Conservation (phyloP, 2,329 filamentous ascomycete genomes). For the Colletotrichum nymphaeae region DNA sequence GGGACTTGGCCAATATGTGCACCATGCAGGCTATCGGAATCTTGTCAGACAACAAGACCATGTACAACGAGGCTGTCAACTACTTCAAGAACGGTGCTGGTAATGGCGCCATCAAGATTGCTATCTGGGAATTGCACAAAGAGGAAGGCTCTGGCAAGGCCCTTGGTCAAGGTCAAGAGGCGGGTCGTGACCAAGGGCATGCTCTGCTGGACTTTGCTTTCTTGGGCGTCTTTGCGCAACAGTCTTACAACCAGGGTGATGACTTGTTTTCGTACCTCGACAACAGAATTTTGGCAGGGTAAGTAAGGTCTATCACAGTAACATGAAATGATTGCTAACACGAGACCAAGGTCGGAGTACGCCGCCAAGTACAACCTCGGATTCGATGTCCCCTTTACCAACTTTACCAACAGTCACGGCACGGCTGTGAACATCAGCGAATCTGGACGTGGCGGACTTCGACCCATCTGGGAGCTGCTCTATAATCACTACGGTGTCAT, state of each 20-base stretch:
- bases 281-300: constrained; percentile 51
- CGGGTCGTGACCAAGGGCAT: constrained; percentile 59
- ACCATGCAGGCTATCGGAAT: constrained; percentile 54
- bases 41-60: constrained; percentile 53
- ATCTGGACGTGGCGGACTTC: constrained; percentile 44
- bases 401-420: constrained; percentile 51
- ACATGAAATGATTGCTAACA: constrained; percentile 17
- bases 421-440: constrained; percentile 47
- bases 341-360: constrained; percentile 46
- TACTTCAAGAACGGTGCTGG: constrained; percentile 53
- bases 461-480: constrained; percentile 53
- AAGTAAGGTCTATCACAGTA: constrained; percentile 14
- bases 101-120: constrained; percentile 49
- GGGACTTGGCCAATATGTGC: constrained; percentile 57
- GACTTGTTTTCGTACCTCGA: constrained; percentile 50
- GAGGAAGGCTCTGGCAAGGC: constrained; percentile 43
- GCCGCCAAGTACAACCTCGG: constrained; percentile 54
- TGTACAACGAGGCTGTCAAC: constrained; percentile 49
- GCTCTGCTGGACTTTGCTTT: constrained; percentile 51
- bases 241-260: constrained; percentile 54
- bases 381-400: constrained; percentile 53
- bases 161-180: constrained; percentile 53
- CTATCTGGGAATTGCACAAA: constrained; percentile 45
- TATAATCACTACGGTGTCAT: constrained; percentile 51
- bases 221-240: constrained; percentile 53